Conservation (phyloP, 2,329 filamentous ascomycete genomes). For the Decorospora gaudefroyi region DNA sequence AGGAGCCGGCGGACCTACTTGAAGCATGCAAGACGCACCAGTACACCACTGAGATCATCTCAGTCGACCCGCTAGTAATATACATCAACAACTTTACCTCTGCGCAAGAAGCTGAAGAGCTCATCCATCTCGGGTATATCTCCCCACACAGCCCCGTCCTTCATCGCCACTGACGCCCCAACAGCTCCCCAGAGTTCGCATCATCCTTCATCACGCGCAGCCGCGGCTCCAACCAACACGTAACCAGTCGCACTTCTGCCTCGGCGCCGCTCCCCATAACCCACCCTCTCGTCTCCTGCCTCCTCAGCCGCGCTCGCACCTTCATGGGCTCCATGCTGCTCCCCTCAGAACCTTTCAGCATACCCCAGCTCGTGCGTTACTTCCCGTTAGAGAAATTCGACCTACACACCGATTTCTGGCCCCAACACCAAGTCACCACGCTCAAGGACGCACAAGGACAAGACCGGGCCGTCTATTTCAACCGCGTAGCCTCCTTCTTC, state of each 20-base stretch:
- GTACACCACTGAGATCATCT: slow-evolving; percentile 37
- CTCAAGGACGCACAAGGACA: slow-evolving; percentile 17
- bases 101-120: slow-evolving; percentile 24
- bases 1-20: not conserved
- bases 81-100: slow-evolving; percentile 41
- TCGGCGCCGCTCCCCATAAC: slow-evolving; percentile 27
- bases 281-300: slow-evolving; percentile 30
- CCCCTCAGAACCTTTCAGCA: slow-evolving; percentile 28
- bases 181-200: slow-evolving; percentile 25
- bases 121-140: slow-evolving; percentile 26
- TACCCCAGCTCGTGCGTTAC: slow-evolving; percentile 35
- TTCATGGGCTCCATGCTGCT: slow-evolving; percentile 34
- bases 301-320: slow-evolving; percentile 27
- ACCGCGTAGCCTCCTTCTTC: slow-evolving; percentile 33
- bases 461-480: slow-evolving; percentile 26
- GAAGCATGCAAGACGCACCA: slow-evolving; percentile 24
- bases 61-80: slow-evolving; percentile 30
- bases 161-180: slow-evolving; percentile 1
- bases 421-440: slow-evolving; percentile 23
- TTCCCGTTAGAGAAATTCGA: slow-evolving; percentile 29
- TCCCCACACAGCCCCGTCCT: not conserved
- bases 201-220: slow-evolving; percentile 30
- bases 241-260: slow-evolving; percentile 30
- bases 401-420: slow-evolving; percentile 35
- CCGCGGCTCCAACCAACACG: slow-evolving; percentile 19